Percentiles rank a stretch among this genome's conserved stretches.
These are phyloP conservation scores for Aspergillus nanangensis DNA, from an alignment of 495 filamentous ascomycete genomes.

Conservation along the genomic window DNA sequence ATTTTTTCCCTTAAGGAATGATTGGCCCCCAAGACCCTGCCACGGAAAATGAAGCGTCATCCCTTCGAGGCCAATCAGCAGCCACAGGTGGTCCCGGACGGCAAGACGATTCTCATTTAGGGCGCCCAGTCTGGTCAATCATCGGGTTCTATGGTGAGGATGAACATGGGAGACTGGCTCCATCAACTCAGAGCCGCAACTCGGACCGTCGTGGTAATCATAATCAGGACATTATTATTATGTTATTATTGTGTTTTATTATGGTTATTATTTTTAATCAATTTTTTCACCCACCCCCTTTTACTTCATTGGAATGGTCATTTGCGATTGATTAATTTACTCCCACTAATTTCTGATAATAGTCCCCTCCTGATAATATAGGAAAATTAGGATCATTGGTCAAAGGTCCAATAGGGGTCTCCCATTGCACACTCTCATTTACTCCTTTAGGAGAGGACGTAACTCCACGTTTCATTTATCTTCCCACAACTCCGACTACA, in stretches of 20 bases:
- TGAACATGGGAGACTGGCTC: background rate
- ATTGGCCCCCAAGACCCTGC: conserved; percentile 14
- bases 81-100: conserved; percentile 9
- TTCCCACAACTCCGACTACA: background rate
- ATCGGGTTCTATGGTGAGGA: conserved; percentile 3
- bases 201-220: too few species aligned
- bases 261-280: too few species aligned
- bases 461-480: background rate
- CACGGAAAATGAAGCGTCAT: conserved; percentile 19
- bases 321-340: too few species aligned
- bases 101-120: conserved; percentile 14
- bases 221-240: too few species aligned
- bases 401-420: background rate
- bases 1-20: conserved; percentile 3
- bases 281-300: too few species aligned
- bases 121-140: conserved; percentile 8
- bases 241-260: too few species aligned
- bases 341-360: too few species aligned
- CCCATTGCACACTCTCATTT: background rate
- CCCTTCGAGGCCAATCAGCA: conserved; percentile 13
- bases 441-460: too few species aligned
- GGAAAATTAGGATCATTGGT: background rate
- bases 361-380: too few species aligned
- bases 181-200: background rate
- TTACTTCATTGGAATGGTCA: too few species aligned